Conservation (phyloP, 768 basidiomycete genomes). For the Tubosaeta sp. region DNA sequence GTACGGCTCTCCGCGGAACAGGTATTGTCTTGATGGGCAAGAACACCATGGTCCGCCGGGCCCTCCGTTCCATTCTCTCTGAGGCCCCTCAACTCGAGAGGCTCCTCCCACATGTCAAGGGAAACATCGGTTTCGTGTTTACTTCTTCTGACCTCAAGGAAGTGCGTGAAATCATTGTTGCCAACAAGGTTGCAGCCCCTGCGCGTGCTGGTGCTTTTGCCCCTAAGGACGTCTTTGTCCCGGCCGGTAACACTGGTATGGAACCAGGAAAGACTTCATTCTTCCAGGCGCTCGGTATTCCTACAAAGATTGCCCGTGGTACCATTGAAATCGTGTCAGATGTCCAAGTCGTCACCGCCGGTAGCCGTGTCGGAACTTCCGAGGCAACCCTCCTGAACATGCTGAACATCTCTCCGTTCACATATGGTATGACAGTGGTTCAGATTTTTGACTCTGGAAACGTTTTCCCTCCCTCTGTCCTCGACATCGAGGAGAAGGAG, state of each 20-base stretch:
- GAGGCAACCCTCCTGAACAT: constrained; percentile 99
- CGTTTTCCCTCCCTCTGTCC: constrained; percentile 81
- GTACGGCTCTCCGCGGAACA: constrained; percentile 91
- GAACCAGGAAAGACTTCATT: constrained; percentile 99
- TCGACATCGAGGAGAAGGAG: constrained; percentile 90
- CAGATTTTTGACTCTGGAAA: constrained; percentile 97
- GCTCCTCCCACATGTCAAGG: constrained; percentile 91
- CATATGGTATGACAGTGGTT: constrained; percentile 97
- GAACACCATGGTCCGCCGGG: constrained; percentile 99
- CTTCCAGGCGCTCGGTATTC: constrained; percentile 99
- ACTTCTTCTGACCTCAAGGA: constrained; percentile 91
- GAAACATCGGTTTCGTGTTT: constrained; percentile 99
- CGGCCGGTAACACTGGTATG: constrained; percentile 99
- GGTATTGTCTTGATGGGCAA: constrained; percentile 99
- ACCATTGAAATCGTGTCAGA: constrained; percentile 99
- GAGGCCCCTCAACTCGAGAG: constrained; percentile 95
- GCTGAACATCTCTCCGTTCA: constrained; percentile 99
- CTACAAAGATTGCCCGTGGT: constrained; percentile 99
- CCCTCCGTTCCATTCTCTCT: constrained; percentile 83
- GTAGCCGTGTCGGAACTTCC: constrained; percentile 92
- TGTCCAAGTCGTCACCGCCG: constrained; percentile 90
- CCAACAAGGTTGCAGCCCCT: constrained; percentile 98
- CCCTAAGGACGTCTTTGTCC: constrained; percentile 87
- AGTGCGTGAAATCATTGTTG: constrained; percentile 84
- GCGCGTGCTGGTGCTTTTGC: constrained; percentile 98